These are phyloP conservation scores for Aspergillus viridinutans DNA, from an alignment of 2,329 filamentous ascomycete genomes.

Conservation along the genomic window DNA sequence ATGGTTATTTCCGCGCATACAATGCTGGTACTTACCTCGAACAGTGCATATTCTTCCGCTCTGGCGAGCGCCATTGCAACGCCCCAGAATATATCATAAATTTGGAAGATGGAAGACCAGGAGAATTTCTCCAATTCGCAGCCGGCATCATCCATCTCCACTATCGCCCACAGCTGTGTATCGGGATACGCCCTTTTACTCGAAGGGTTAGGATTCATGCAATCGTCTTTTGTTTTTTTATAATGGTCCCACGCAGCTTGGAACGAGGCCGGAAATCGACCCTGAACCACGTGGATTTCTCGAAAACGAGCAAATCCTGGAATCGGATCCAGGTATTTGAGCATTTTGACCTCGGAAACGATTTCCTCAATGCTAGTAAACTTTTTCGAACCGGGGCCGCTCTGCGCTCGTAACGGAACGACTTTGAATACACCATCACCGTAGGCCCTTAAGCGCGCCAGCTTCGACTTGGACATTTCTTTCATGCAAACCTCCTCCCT, in stretches of 20 bases:
- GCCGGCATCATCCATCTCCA: slow-evolving; percentile 65
- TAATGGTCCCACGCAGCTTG: slow-evolving; percentile 42
- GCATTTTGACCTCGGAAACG: slow-evolving; percentile 47
- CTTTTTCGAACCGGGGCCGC: slow-evolving; percentile 39
- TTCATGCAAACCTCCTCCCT: slow-evolving; percentile 33
- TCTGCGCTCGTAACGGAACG: slow-evolving; percentile 42
- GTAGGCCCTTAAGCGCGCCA: slow-evolving; percentile 35
- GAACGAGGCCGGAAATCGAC: slow-evolving; percentile 51
- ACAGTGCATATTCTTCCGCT: slow-evolving; percentile 56
- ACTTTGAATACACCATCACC: slow-evolving; percentile 47
- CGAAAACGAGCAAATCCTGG: slow-evolving; percentile 62
- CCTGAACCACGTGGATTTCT: slow-evolving; percentile 55
- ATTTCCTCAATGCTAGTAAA: slow-evolving; percentile 47
- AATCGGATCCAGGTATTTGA: slow-evolving; percentile 55
- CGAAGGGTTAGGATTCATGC: slow-evolving; percentile 54
- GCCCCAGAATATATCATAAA: slow-evolving; percentile 65
- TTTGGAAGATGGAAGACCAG: slow-evolving; percentile 43
- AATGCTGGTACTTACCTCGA: slow-evolving; percentile 44
- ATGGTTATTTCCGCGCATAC: not conserved
- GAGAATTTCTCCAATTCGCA: slow-evolving; percentile 50
- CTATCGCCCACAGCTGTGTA: slow-evolving; percentile 58
- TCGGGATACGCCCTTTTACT: slow-evolving; percentile 51
- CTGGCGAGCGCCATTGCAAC: slow-evolving; percentile 59
- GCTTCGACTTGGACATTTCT: slow-evolving; percentile 34
- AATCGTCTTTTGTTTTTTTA: slow-evolving; percentile 40